Base-by-base conservation (phyloP, 2,329 filamentous ascomycete genomes). In the Septoria petroselini region DNA sequence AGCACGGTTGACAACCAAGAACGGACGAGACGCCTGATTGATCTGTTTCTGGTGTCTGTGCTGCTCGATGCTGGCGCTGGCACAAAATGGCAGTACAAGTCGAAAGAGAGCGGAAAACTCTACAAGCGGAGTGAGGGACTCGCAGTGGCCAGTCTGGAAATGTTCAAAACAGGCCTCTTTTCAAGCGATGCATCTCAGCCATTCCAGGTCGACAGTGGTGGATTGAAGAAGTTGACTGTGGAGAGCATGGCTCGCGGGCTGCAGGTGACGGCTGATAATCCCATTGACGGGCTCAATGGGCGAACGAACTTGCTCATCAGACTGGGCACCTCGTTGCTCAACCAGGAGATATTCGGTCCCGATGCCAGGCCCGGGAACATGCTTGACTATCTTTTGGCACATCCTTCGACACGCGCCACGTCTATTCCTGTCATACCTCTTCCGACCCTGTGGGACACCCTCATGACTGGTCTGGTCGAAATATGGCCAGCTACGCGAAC, bases 91-190 rank as follows among this genome's bases (percentile, higher is more conserved):
- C 85, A 83, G 60, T 98, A 95, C 73, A 93, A 88, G 74, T 95
- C 89, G 66, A 84, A 84, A 56, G 90, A 95, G 65, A 94, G 90
- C 57, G 89, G 88, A 49, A 85, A 84, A 55, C 70, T 86, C 33
- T 97, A 91, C 70, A 78, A 82, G 44, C 83, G 93, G 42, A 95
- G 90, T 54, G 93, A 96, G 69, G 91, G 91, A 7, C 77, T 96
- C 48, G 91, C 91, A 7, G 83, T 86, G 7, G 83, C 83, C 35
- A 84, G 80, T 66, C 65, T 85, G 61, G 91, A 96, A 61, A 95
- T 96, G 91, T 96, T 95, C 79, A 95, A 95, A 72, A 77, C 81
- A 11, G 93, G 93, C 27, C 66, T 88, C 27, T 97, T 97, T 72
- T 95, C 90, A 58, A 87, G 90, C 69, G 82, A 91, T 65, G 76